A percentile compares a stretch with the other conserved stretches of the same genome.
These are phyloP conservation scores for Saturnispora sekii DNA, from an alignment of 805 yeast genomes.

Conservation along the genomic window DNA sequence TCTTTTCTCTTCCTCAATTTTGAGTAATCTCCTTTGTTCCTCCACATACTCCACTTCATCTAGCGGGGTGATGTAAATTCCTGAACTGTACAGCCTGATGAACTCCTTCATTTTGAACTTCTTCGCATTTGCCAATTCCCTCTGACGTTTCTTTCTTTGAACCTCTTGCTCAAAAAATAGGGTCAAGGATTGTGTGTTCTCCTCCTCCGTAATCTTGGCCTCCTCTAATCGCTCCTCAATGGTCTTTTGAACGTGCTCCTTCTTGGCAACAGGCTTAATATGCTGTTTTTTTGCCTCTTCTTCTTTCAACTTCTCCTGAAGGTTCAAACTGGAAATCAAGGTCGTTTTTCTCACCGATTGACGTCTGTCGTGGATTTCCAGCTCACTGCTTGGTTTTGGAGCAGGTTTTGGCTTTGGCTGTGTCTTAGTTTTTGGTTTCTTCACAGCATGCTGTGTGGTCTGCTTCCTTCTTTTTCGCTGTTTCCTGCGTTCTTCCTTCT, in stretches of 20 bases:
- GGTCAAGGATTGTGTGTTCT: slow-evolving; percentile 63
- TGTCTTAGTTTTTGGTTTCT: slow-evolving; percentile 9
- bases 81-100: slow-evolving; percentile 40
- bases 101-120: slow-evolving; percentile 53
- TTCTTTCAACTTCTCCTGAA: slow-evolving; percentile 59
- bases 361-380: slow-evolving; percentile 37
- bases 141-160: slow-evolving; percentile 65
- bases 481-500: slow-evolving; percentile 22
- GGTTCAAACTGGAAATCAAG: slow-evolving; percentile 64
- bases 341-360: slow-evolving; percentile 73
- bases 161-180: slow-evolving; percentile 78
- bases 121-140: slow-evolving; percentile 59
- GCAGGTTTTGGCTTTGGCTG: background rate
- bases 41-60: slow-evolving; percentile 47
- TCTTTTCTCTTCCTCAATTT: slow-evolving; percentile 30
- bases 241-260: slow-evolving; percentile 39
- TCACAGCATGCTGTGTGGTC: slow-evolving; percentile 25
- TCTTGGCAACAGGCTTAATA: slow-evolving; percentile 22
- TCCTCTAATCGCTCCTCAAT: slow-evolving; percentile 69
- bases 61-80: slow-evolving; percentile 47
- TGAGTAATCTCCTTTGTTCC: slow-evolving; percentile 27
- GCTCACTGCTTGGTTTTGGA: background rate
- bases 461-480: slow-evolving; percentile 39
- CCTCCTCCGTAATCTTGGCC: slow-evolving; percentile 77
- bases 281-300: slow-evolving; percentile 47